These are phyloP conservation scores for Apiospora kogelbergensis DNA, from an alignment of 2,329 filamentous ascomycete species.

Conservation along the genomic window DNA sequence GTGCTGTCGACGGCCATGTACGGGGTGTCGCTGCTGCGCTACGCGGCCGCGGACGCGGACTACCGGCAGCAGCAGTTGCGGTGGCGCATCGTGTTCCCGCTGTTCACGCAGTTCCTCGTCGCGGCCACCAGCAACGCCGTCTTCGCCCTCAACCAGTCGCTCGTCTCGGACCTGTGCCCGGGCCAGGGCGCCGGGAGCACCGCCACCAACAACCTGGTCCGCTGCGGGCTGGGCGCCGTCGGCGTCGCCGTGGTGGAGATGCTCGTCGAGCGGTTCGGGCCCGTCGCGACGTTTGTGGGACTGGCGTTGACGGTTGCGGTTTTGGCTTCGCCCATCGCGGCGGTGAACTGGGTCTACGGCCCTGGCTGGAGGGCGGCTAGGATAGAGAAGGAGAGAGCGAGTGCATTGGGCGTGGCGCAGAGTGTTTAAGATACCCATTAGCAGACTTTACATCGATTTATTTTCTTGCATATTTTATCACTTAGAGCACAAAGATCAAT, in stretches of 20 bases:
- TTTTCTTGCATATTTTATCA: too few species aligned
- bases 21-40: slow-evolving; percentile 29
- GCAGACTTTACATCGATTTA: too few species aligned
- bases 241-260: slow-evolving; percentile 25
- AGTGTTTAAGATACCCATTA: neutral
- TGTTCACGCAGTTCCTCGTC: slow-evolving; percentile 34
- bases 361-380: neutral
- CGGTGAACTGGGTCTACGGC: neutral
- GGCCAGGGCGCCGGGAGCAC: slow-evolving; percentile 31
- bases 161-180: slow-evolving; percentile 33
- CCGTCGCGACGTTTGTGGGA: slow-evolving; percentile 16
- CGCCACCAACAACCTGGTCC: slow-evolving; percentile 34
- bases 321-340: neutral
- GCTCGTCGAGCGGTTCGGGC: slow-evolving; percentile 15
- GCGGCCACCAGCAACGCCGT: slow-evolving; percentile 36
- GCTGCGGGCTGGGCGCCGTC: slow-evolving; percentile 29
- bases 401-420: neutral
- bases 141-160: slow-evolving; percentile 34
- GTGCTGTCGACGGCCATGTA: slow-evolving; percentile 34
- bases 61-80: slow-evolving; percentile 16
- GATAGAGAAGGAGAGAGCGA: neutral
- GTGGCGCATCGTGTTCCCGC: slow-evolving; percentile 27
- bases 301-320: slow-evolving; percentile 6
- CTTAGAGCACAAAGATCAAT: too few species aligned
- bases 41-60: slow-evolving; percentile 14